These are phyloP conservation scores for Camellia granthamiana DNA, from an alignment of 148 eudicot genomes.

Conservation along the genomic window DNA sequence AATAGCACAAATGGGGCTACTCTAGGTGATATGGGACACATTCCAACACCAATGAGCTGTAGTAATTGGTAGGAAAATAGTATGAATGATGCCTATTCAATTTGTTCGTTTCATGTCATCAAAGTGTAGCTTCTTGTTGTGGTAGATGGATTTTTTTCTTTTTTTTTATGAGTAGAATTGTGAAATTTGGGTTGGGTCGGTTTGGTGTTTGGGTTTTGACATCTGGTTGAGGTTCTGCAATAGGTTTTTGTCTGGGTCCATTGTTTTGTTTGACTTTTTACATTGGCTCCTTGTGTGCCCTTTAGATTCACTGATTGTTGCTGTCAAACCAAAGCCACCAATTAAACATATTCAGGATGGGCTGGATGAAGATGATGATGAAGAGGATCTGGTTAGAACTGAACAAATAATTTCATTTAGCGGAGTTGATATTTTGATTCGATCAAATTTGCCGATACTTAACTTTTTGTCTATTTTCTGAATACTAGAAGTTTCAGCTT, in stretches of 20 bases:
- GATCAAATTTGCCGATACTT: neutral
- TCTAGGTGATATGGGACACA: no score
- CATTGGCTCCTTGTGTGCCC: conserved; percentile 6
- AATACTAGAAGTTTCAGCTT: conserved; percentile 65
- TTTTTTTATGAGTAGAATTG: neutral
- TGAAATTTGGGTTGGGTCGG: neutral
- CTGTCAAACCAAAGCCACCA: conserved; percentile 78
- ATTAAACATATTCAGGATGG: conserved; percentile 49
- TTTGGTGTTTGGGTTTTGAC: neutral
- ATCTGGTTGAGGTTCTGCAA: neutral
- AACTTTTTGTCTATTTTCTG: conserved; percentile 18
- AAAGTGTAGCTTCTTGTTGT: neutral
- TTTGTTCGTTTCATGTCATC: neutral
- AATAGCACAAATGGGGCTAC: no score
- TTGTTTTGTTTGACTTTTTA: neutral
- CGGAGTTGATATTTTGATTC: neutral
- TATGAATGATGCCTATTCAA: neutral
- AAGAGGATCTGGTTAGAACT: conserved; percentile 65
- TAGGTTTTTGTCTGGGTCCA: neutral
- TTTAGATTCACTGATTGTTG: conserved; percentile 72
- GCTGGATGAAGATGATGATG: conserved; percentile 67
- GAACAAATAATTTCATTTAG: conserved; percentile 1
- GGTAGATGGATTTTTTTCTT: conserved; percentile 6
- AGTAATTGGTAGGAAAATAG: neutral
- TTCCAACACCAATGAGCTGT: neutral